A percentile compares a stretch with the other conserved stretches of the same genome.
Conservation (phyloP, 1,284 basidiomycete genomes). For the Sporisorium scitamineum region DNA sequence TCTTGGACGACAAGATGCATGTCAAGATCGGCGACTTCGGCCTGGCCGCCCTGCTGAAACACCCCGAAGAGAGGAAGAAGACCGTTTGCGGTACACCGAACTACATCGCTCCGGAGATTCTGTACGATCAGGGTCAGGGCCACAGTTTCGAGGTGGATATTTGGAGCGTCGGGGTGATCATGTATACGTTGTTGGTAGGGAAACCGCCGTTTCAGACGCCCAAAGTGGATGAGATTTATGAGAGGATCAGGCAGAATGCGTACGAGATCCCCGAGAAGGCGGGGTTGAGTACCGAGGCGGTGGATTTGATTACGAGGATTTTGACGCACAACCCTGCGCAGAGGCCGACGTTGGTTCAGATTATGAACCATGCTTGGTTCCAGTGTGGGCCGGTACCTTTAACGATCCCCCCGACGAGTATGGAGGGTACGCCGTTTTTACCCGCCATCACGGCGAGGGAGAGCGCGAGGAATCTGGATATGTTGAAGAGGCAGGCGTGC, state of each 20-base stretch:
- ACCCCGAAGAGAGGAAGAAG: slow-evolving; percentile 94
- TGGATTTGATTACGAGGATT: slow-evolving; percentile 85
- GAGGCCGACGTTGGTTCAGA: slow-evolving; percentile 85
- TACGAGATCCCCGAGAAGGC: slow-evolving; percentile 90
- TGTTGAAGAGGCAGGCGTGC: slow-evolving; percentile 55
- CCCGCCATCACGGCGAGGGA: slow-evolving; percentile 70
- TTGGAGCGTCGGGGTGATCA: slow-evolving; percentile 96
- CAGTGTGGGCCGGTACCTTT: slow-evolving; percentile 82
- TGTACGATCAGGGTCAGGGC: slow-evolving; percentile 94
- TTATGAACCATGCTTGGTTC: slow-evolving; percentile 89
- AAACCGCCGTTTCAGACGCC: slow-evolving; percentile 97
- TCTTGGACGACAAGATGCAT: slow-evolving; percentile 91
- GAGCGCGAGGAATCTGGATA: slow-evolving; percentile 55
- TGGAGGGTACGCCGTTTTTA: slow-evolving; percentile 81
- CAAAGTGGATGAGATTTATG: slow-evolving; percentile 77
- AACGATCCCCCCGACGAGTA: slow-evolving; percentile 82
- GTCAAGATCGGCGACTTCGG: slow-evolving; percentile 98
- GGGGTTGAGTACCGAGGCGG: slow-evolving; percentile 78
- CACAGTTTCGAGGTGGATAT: slow-evolving; percentile 99
- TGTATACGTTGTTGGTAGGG: slow-evolving; percentile 90
- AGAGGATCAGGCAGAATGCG: slow-evolving; percentile 91
- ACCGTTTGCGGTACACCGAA: slow-evolving; percentile 99
- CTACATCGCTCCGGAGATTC: slow-evolving; percentile 97
- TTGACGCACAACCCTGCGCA: slow-evolving; percentile 77
- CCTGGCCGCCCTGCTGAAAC: slow-evolving; percentile 94